phyloP scores from a whole-genome alignment of 192 early-diverging fungal species.

The Coemansia guatemalensis region DNA sequence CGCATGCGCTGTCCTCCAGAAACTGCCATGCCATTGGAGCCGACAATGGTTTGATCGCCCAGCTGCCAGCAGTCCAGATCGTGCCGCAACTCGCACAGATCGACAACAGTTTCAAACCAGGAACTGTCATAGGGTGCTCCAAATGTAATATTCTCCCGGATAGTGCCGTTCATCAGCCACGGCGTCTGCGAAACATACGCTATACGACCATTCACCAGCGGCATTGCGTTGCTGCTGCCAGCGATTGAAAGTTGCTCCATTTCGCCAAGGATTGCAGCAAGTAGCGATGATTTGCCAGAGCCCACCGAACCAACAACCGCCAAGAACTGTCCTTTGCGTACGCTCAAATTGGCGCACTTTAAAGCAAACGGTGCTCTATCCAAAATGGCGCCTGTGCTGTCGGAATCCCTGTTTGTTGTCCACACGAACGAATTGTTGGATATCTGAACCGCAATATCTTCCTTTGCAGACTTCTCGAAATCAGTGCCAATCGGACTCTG shows the following conservation, averaged over 20 bases:
- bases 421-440: conserved; percentile 10
- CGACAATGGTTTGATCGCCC: conserved; percentile 57
- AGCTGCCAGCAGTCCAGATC: conserved; percentile 23
- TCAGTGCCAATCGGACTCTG: not conserved
- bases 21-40: conserved; percentile 57
- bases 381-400: not conserved
- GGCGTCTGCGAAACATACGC: conserved; percentile 40
- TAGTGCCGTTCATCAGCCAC: conserved; percentile 46
- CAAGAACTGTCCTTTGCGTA: conserved; percentile 61
- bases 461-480: not conserved
- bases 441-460: conserved; percentile 8
- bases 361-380: conserved; percentile 45
- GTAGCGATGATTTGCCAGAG: conserved; percentile 79
- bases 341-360: conserved; percentile 55
- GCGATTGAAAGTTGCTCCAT: conserved; percentile 26
- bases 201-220: not conserved
- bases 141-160: conserved; percentile 53
- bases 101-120: conserved; percentile 25
- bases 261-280: conserved; percentile 79
- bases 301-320: conserved; percentile 82
- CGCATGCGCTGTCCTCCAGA: conserved; percentile 68
- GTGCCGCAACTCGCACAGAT: conserved; percentile 24
- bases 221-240: not conserved
- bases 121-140: conserved; percentile 21
- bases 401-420: not conserved